A percentile compares a stretch with the other conserved stretches of the same genome.
These are phyloP conservation scores for Coffea humblotiana DNA, from an alignment of 305 asterid genomes.

Conservation along the genomic window DNA sequence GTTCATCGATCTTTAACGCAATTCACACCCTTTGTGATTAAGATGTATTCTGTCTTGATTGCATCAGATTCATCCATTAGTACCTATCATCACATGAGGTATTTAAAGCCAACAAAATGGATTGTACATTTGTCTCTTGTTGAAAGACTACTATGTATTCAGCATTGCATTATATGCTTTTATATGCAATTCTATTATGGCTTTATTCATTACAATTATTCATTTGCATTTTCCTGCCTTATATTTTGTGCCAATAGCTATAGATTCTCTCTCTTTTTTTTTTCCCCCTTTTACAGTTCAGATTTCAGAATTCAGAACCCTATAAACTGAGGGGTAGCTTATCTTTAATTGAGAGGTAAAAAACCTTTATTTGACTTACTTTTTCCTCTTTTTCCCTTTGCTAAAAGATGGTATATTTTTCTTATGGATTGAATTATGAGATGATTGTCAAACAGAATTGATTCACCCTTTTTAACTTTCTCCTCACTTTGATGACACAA, in stretches of 20 bases:
- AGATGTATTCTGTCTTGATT: background rate
- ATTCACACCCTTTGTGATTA: background rate
- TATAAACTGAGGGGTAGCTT: background rate
- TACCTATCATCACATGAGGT: background rate
- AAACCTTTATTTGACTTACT: background rate
- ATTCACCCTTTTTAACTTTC: background rate
- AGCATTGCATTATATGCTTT: background rate
- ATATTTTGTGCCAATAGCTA: constrained; percentile 2
- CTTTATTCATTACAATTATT: background rate
- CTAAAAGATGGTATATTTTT: background rate
- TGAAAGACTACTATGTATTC: background rate
- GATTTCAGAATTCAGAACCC: too few relatives aligned
- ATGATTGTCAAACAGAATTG: background rate
- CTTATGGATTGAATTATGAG: background rate
- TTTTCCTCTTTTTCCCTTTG: background rate
- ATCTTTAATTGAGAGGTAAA: background rate
- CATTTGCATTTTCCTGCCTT: background rate
- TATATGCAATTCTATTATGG: background rate
- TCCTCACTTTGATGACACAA: background rate
- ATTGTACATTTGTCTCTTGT: background rate
- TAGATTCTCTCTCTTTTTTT: too few relatives aligned
- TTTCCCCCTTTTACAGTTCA: too few relatives aligned
- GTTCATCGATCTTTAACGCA: background rate
- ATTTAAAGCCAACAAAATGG: background rate
- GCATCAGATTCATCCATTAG: background rate